Conservation (phyloP, 164 flowering plant species). For the Taxillus chinensis region DNA sequence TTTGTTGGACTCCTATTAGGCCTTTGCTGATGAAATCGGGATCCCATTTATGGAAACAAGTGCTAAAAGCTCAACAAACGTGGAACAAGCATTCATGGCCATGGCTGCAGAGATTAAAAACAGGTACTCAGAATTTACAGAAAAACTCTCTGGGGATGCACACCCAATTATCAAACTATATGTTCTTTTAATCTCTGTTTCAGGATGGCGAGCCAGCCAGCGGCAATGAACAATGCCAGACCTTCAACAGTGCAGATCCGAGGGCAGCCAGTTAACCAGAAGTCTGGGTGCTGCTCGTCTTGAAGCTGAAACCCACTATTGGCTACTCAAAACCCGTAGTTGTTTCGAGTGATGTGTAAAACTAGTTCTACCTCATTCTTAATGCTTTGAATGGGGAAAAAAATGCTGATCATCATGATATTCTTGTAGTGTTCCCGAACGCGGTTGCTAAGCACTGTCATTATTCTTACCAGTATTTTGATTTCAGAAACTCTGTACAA, state of each 20-base stretch:
- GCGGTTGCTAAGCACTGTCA: background rate
- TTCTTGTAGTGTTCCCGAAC: background rate
- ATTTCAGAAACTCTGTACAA: background rate
- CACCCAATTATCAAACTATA: background rate
- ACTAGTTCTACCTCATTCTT: background rate
- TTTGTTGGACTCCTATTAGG: conserved; percentile 13
- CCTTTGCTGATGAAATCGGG: conserved; percentile 51
- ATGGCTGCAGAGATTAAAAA: conserved; percentile 49
- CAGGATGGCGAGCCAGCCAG: conserved; percentile 91
- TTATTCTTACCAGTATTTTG: background rate
- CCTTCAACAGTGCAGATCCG: conserved; percentile 64
- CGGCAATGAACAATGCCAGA: conserved; percentile 30
- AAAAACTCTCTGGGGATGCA: too few species aligned
- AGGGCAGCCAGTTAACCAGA: conserved; percentile 72
- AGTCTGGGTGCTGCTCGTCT: conserved; percentile 65
- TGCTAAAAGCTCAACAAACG: conserved; percentile 48
- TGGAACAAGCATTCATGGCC: conserved; percentile 53
- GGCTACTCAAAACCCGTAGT: too few species aligned
- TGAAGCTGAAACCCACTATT: conserved; percentile 6
- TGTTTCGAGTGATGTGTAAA: background rate
- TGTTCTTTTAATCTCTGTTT: background rate
- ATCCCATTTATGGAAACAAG: conserved; percentile 57
- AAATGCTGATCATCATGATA: background rate
- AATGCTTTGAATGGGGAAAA: background rate
- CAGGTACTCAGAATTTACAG: conserved; percentile 16